These are phyloP conservation scores for Lignosus rhinocerotis DNA, from an alignment of 1,284 basidiomycete species.

Conservation along the genomic window DNA sequence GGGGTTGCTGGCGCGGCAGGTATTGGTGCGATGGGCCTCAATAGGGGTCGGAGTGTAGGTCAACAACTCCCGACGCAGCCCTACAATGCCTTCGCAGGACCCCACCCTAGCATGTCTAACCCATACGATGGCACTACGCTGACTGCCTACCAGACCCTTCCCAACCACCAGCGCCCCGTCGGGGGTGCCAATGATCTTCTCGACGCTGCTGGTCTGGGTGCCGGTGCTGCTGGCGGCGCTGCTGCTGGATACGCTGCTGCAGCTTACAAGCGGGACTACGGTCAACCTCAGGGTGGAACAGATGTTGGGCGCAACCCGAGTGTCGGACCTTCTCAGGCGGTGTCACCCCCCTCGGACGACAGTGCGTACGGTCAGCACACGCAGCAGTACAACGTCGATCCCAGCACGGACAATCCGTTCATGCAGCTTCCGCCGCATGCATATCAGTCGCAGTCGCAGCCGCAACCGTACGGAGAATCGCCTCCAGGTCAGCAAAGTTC, in stretches of 20 bases:
- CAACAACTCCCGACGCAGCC: constrained; percentile 29
- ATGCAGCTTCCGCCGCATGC: constrained; percentile 7
- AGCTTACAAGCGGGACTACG: not conserved
- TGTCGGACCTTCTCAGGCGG: constrained; percentile 32
- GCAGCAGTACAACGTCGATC: constrained; percentile 15
- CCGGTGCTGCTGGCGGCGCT: constrained; percentile 9
- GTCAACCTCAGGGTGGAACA: constrained; percentile 3
- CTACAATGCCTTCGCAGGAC: constrained; percentile 37
- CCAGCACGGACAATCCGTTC: constrained; percentile 17
- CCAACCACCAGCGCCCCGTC: constrained; percentile 13
- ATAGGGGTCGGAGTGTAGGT: constrained; percentile 29
- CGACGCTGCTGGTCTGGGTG: constrained; percentile 28
- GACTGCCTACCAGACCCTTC: constrained; percentile 12
- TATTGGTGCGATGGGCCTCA: constrained; percentile 32
- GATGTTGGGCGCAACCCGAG: constrained; percentile 33
- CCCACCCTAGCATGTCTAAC: constrained; percentile 18
- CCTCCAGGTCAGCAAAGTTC: constrained; percentile 5
- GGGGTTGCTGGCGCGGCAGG: constrained; percentile 31
- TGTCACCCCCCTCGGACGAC: constrained; percentile 19
- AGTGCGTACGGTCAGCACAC: constrained; percentile 17
- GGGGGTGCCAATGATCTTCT: constrained; percentile 20
- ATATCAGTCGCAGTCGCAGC: constrained; percentile 12
- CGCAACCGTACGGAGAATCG: constrained; percentile 11
- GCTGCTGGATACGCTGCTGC: constrained; percentile 29
- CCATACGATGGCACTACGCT: constrained; percentile 19